Base-by-base conservation (phyloP, 352 stramenopile genomes). In the Thalassiosira pacifica region DNA sequence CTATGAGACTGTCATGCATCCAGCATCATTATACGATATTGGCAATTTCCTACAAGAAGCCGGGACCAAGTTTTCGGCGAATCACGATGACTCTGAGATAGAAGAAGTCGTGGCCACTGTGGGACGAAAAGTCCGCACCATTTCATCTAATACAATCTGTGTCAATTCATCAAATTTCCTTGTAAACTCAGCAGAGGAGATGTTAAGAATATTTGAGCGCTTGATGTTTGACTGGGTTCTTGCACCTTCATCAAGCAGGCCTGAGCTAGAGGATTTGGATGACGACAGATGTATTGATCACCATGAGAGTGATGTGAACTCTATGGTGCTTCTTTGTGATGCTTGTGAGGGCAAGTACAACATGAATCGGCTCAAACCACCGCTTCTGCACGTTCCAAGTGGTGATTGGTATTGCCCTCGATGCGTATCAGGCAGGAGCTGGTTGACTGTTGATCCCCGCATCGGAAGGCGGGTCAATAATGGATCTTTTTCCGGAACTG, bases 201-300 rank as follows among this genome's bases (percentile, higher is more conserved):
- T 95, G 85, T 70, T 94, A 40, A 79, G 93, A 66, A 90, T 96
- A 70, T 95, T 95, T 79, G 93, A 96, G 73, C 83, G 93, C 8
- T 77, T 96, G n/a, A 89, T 96, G 26, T 87, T 96, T 75, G 93
- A 96, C 79, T 96, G 93, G 93, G 88, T 96, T 60, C 82, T 96
- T 63, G 87, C 88, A 55, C 93, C 93, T 31, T 71, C 76, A 19
- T 79, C 86, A 59, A 42, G 91, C n/a, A 76, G 89, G 19, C 88
- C 84, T 59, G 53, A 77, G 32, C 32, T 96, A 11, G 70, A 93
- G 45, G 67, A 88, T 60, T 85, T 96, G 16, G 93, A 96, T 80
- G 93, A 96, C 80, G 93, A 96, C 61, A 87, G 86, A 48, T 96
- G 93, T 75, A 91, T 96, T 57, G 89, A 96, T 31, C 82, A 86